Base-by-base conservation (phyloP, 2,329 filamentous ascomycete species). In the Paraphaeosphaeria minitans region DNA sequence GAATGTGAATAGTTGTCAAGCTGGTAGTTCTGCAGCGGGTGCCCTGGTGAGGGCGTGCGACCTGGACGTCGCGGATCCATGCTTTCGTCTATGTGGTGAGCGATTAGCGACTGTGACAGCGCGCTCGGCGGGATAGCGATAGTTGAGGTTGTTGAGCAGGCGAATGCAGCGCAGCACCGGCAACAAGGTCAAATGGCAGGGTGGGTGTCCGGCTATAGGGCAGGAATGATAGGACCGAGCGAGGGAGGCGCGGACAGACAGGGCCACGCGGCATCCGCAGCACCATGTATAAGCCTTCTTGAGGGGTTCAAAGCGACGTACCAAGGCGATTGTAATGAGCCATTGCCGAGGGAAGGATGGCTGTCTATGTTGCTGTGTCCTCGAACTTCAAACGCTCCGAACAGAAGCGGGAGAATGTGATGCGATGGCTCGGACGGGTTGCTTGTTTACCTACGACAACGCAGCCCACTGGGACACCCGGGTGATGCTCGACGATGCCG, bases 21-120 rank as follows among this genome's bases (percentile, higher is more conserved):
- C 74, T 96, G 91, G 76, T 97, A 96, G 65, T 88, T 86, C 67
- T 89, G 86, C 16, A 89, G 79, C 29, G 89, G 90, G 65, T 91
- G 89, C 50, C 87, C 89, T 35, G 92, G 91, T 48, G 92, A 95
- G 54, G 91, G 91, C 57, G 90, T 86, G 75, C 81, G 73, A 72
- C 76, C 76, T 53, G 75, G 71, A 65, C 75, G 82, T 66, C 82
- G 83, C 56, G 84, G 83, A 67, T 85, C 81, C 82, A 87, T 82
- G 33, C 70, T 65, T 42, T 69, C 68, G 64, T 72, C 68, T 73
- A 57, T 43, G 57, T 53, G 63, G 35, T 60, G 27, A 41, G 60
- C 55, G 55, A 58, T 67, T 62, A 68, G 60, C 52, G 52, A 57
- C n/a, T 55, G 46, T 51, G 39, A 50, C 27, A 19, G 41, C 16